A percentile compares a stretch with the other conserved stretches of the same genome.
These are phyloP conservation scores for Stenogyne calaminthoides DNA, from an alignment of 305 asterid genomes.

Conservation along the genomic window DNA sequence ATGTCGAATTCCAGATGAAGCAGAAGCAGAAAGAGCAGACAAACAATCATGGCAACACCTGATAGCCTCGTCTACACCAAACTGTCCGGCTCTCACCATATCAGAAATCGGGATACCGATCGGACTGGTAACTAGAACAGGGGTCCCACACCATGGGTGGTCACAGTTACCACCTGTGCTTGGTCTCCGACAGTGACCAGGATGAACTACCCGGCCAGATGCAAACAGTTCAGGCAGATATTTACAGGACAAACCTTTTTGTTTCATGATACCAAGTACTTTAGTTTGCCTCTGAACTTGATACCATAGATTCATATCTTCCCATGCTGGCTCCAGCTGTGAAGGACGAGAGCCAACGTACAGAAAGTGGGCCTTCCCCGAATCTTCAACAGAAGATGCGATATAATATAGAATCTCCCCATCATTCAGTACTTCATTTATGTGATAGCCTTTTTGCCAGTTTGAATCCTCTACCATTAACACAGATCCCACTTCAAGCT, in stretches of 20 bases:
- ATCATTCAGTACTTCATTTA: conserved; percentile 60
- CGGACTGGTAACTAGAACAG: conserved; percentile 75
- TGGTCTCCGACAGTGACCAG: conserved; percentile 73
- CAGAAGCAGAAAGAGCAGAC: conserved; percentile 71
- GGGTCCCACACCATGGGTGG: conserved; percentile 92
- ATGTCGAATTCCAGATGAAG: conserved; percentile 84
- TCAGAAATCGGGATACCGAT: conserved; percentile 78
- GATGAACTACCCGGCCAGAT: conserved; percentile 83
- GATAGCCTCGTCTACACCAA: conserved; percentile 71
- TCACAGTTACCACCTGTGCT: conserved; percentile 63
- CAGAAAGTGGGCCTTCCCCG: conserved; percentile 57
- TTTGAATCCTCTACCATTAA: conserved; percentile 76
- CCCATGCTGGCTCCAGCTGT: conserved; percentile 96
- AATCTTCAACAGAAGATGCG: conserved; percentile 65
- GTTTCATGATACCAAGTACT: conserved; percentile 77
- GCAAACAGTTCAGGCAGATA: conserved; percentile 70
- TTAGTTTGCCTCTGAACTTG: conserved; percentile 98
- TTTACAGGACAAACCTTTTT: conserved; percentile 78
- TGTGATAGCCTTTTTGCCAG: conserved; percentile 61
- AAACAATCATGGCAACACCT: conserved; percentile 94
- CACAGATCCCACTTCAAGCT: conserved; percentile 72
- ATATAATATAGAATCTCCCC: conserved; percentile 67
- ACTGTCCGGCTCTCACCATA: conserved; percentile 68
- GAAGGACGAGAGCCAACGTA: conserved; percentile 90
- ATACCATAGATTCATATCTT: conserved; percentile 93